These are phyloP conservation scores for Solanum paucissectum DNA, from an alignment of 257 asterid species.

Conservation along the genomic window DNA sequence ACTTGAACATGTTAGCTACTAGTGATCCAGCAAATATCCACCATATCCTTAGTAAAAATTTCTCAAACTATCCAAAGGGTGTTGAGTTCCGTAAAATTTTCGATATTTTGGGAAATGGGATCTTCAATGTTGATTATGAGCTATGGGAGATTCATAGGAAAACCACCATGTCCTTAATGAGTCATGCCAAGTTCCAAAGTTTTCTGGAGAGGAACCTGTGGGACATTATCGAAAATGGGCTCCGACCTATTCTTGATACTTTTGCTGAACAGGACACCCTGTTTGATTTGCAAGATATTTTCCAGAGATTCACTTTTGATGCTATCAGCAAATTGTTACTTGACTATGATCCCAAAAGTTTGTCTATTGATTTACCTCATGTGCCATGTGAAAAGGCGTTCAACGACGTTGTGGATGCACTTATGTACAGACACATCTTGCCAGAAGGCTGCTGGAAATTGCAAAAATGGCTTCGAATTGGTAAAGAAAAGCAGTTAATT, in stretches of 20 bases:
- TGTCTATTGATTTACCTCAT: neutral
- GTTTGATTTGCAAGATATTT: neutral
- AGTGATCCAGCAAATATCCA: neutral
- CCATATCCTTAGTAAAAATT: neutral
- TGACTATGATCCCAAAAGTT: neutral
- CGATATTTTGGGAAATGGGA: neutral
- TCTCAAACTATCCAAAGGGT: neutral
- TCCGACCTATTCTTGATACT: neutral
- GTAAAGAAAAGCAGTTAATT: neutral
- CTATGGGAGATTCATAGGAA: neutral
- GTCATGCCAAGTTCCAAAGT: neutral
- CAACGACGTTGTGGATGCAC: neutral
- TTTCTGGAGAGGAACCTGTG: neutral
- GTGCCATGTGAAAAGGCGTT: neutral
- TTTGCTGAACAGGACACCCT: neutral
- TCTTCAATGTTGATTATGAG: neutral
- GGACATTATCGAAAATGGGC: neutral
- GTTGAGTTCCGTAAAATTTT: neutral
- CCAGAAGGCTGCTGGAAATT: neutral
- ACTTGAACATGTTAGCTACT: neutral
- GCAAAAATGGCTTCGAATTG: neutral
- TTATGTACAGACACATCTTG: neutral
- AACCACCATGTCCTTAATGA: neutral
- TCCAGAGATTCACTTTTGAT: neutral
- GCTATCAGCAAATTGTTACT: neutral